Evolutionary conservation across 2,329 filamentous ascomycete genomes (phyloP).

Genomic region (Microsporum canis): DNA sequence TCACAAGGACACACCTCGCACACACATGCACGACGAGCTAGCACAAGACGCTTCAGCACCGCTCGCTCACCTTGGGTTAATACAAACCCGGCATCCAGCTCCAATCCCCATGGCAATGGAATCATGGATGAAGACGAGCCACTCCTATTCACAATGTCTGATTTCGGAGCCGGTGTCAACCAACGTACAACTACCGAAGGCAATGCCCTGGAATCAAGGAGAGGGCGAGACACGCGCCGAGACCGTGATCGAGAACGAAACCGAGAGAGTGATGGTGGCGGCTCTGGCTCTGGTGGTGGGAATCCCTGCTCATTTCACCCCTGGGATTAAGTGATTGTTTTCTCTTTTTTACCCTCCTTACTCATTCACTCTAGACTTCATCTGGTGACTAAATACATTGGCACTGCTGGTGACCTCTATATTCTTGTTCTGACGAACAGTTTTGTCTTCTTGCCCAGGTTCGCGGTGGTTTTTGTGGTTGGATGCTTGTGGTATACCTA

Average conservation of each 20-base stretch:
- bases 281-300: constrained; percentile 20
- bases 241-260: neutral
- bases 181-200: neutral
- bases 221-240: neutral
- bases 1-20: constrained; percentile 28
- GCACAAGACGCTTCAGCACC: constrained; percentile 23
- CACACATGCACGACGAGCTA: constrained; percentile 26
- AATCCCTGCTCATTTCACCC: constrained; percentile 8
- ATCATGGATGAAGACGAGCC: constrained; percentile 34
- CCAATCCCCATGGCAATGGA: neutral
- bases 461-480: neutral
- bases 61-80: constrained; percentile 22
- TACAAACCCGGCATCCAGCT: constrained; percentile 9
- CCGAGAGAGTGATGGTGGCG: constrained; percentile 19
- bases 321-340: constrained; percentile 1
- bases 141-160: constrained; percentile 37
- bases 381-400: too few relatives aligned
- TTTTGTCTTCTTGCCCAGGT: neutral
- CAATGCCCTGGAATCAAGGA: neutral
- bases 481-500: neutral
- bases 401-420: neutral
- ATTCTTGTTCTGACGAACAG: neutral
- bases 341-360: neutral
- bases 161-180: constrained; percentile 25
- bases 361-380: neutral